phyloP scores from a whole-genome alignment of 208 protist genomes.

The Wallacemonas sp. region DNA sequence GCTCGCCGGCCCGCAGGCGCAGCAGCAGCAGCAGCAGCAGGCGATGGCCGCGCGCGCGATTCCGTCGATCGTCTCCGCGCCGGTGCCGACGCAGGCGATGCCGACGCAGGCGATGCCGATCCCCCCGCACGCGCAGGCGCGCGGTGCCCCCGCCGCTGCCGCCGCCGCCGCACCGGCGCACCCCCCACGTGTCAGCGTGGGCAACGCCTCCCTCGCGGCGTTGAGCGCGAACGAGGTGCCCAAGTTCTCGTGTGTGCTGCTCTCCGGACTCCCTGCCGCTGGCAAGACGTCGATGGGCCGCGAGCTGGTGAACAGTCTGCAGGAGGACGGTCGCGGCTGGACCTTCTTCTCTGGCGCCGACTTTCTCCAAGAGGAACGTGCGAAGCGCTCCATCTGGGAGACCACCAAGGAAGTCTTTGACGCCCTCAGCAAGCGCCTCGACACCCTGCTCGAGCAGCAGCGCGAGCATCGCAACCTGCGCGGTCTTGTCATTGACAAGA shows the following conservation, averaged over 20 bases:
- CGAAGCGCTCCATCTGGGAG: conserved; percentile 73
- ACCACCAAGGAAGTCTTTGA: conserved; percentile 80
- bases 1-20: conserved; percentile 4
- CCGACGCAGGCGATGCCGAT: not conserved
- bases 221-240: conserved; percentile 79
- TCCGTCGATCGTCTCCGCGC: conserved; percentile 6
- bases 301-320: conserved; percentile 74
- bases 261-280: conserved; percentile 72
- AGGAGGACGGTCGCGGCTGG: conserved; percentile 75
- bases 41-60: not conserved
- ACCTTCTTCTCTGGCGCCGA: conserved; percentile 88
- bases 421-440: conserved; percentile 75
- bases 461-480: conserved; percentile 59
- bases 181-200: conserved; percentile 57
- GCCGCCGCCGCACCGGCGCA: conserved; percentile 15
- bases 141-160: not conserved
- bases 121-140: not conserved
- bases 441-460: conserved; percentile 75
- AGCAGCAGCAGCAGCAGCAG: conserved; percentile 14
- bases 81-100: not conserved
- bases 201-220: conserved; percentile 70
- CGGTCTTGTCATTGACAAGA: conserved; percentile 88
- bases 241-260: conserved; percentile 87
- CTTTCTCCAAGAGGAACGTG: conserved; percentile 43
- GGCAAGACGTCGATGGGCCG: conserved; percentile 83